A percentile compares a stretch with the other conserved stretches of the same genome.
Evolutionary conservation across 495 filamentous ascomycete species (phyloP).

Genomic region (Chaetomium tenue): DNA sequence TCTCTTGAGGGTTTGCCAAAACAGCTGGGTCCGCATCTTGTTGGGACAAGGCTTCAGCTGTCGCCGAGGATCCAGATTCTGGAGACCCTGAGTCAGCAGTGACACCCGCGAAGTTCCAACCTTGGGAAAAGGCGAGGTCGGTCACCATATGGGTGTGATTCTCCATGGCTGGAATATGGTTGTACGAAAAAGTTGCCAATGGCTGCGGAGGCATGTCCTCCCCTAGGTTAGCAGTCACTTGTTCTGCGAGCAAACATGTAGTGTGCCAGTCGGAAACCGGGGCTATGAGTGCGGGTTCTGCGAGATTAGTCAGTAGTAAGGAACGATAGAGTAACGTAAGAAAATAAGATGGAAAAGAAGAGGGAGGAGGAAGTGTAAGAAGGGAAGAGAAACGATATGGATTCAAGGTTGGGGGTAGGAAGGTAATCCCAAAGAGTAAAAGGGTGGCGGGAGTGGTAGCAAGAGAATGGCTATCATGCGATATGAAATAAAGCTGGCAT

Average conservation of each 20-base stretch:
- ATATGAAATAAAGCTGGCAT: not conserved
- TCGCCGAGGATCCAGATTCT: not conserved
- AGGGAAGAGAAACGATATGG: not conserved
- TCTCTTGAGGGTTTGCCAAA: not conserved
- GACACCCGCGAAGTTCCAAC: slow-evolving; percentile 16
- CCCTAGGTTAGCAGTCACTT: not conserved
- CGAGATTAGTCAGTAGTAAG: not conserved
- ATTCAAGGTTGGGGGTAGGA: not conserved
- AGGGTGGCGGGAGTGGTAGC: not conserved
- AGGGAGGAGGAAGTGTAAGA: not conserved
- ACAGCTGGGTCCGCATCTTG: not conserved
- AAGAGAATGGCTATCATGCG: not conserved
- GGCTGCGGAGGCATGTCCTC: not conserved
- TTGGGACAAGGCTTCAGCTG: not conserved
- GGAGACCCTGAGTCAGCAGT: slow-evolving; percentile 4
- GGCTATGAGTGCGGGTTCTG: not conserved
- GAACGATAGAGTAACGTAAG: not conserved
- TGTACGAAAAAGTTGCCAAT: not conserved
- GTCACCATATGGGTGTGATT: slow-evolving; percentile 3
- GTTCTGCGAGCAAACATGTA: not conserved
- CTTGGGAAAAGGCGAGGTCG: slow-evolving; percentile 7
- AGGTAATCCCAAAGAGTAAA: not conserved
- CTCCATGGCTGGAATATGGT: not conserved
- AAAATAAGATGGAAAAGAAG: not conserved
- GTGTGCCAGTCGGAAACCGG: not conserved